Evolutionary conservation across 345 rosid species (phyloP), one percentile per base, ranked within the genome.

Genomic region (Murraya koenigii): DNA sequence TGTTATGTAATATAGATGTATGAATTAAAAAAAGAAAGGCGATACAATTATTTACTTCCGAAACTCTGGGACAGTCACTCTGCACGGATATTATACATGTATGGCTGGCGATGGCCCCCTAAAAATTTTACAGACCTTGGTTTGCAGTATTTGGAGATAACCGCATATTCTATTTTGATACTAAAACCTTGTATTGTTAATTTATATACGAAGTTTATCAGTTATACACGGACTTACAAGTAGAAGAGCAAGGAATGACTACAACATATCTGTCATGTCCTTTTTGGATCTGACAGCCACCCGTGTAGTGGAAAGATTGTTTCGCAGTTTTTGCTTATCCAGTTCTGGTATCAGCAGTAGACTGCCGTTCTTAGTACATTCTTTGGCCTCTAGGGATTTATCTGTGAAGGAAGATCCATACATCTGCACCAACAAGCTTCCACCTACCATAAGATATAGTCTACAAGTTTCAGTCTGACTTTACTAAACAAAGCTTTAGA

Each of bases 371-470:
- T 47, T 67, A 4, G 65, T 56, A 7, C 28, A 19, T 17, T 75
- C 79, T 64, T 47, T 69, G 25, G 44, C 56, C 58, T 70, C 63
- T 49, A 35, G 10, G 6, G 77, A 75, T 56, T 75, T 75, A 14
- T 35, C 6, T 2, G 77, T 55, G 7, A 28, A 36, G 59, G 75
- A 61, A 23, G 77, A 69, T 59, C 79, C 77, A 36, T 32, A 26
- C 28, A 78, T 64, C 41, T 82, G 85, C 76, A 82, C 85, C 44
- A 82, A 33, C 65, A 78, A 64, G 78, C 85, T 82, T 65, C 85
- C 85, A 69, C 79, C 82, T 82, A 38, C 28, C 52, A 39, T 14
- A 61, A 41, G 20, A 39, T 17, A 28, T 25, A 33, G 49, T 67
- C 26, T 6, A 15, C 47, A 22, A 55, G 49, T 71, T 71, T 55